Evolutionary conservation across 2,329 filamentous ascomycete genomes (phyloP), one percentile per base, ranked within the genome.

Genomic region (Fusarium palustre): DNA sequence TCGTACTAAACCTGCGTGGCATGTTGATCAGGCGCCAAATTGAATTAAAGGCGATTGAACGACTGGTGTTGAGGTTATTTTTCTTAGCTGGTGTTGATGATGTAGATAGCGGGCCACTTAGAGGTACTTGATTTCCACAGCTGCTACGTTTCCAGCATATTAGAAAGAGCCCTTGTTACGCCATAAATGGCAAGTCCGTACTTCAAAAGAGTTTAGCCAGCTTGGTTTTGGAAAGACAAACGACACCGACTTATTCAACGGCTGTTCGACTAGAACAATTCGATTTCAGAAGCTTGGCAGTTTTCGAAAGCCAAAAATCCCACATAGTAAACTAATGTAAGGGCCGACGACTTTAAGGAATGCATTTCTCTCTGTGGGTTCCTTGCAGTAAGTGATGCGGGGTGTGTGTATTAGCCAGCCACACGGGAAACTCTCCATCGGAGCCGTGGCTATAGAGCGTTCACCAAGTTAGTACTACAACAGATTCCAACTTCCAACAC

Each of bases 211-310:
- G 28, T 22, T 34, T 54, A 46, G 55, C 30, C 34, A 45, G 20
- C 55, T n/a, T 34, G 15, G 31, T 16, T 20, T 28, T 24, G 42
- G 31, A 56, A 66, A 62, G 59, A 48, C 16, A 39, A 53, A 52
- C 43, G 39, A 15, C 61, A 69, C 39, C 39, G 42, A 43, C 30
- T 42, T 34, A 43, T 54, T 31, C 39, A 70, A 70, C 42, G 52
- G 38, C 38, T 28, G 38, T 20, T 22, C n/a, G 10, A 10, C 45
- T 36, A 55, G 18, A 20, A 25, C 34, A 30, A 43, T 56, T 46
- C 22, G 24, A 25, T 55, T 67, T 67, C 53, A 18, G 58, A 57
- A 64, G 67, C 63, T 48, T 64, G 58, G 55, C 63, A 54, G 46
- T 50, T 70, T 47, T 13, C 30, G 16, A 62, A 20, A 47, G 41